Conservation (phyloP, 1,284 basidiomycete species). For the Cutaneotrichosporon mucoides region DNA sequence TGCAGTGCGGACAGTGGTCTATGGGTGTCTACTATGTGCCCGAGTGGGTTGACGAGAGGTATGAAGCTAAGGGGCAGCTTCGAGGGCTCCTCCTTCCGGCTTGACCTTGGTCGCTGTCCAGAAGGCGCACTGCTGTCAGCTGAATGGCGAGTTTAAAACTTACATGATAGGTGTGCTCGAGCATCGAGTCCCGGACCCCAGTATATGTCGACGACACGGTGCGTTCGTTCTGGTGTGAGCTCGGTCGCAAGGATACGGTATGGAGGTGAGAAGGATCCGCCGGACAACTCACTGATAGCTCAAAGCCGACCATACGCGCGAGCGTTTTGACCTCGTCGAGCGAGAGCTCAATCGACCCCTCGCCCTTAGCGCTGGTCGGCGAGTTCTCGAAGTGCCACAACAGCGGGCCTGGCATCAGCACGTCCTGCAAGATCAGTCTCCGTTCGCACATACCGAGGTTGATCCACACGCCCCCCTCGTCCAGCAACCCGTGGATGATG, state of each 20-base stretch:
- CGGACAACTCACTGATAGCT: slow-evolving; percentile 60
- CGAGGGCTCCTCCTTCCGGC: background rate
- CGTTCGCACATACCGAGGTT: slow-evolving; percentile 61
- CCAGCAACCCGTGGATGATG: slow-evolving; percentile 72
- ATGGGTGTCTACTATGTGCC: no score
- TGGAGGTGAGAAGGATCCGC: background rate
- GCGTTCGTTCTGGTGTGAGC: slow-evolving; percentile 62
- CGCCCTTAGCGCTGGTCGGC: slow-evolving; percentile 56
- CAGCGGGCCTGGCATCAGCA: slow-evolving; percentile 64
- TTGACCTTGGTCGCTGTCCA: slow-evolving; percentile 70
- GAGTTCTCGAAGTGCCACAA: slow-evolving; percentile 93
- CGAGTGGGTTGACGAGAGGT: background rate
- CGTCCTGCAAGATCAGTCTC: background rate
- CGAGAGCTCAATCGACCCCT: slow-evolving; percentile 75
- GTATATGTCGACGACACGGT: slow-evolving; percentile 83
- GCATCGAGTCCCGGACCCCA: slow-evolving; percentile 73
- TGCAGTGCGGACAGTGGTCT: background rate
- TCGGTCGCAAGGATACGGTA: background rate
- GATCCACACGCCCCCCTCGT: slow-evolving; percentile 83
- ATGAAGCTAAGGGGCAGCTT: background rate
- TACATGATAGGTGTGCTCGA: slow-evolving; percentile 80
- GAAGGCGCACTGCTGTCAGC: slow-evolving; percentile 57
- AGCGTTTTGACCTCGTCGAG: slow-evolving; percentile 81
- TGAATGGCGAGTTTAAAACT: slow-evolving; percentile 8
- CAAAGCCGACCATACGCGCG: slow-evolving; percentile 73